Percentiles rank a stretch among this genome's conserved stretches.
phyloP scores from a whole-genome alignment of 1,284 basidiomycete species.

The Fomitopsis pinicola region DNA sequence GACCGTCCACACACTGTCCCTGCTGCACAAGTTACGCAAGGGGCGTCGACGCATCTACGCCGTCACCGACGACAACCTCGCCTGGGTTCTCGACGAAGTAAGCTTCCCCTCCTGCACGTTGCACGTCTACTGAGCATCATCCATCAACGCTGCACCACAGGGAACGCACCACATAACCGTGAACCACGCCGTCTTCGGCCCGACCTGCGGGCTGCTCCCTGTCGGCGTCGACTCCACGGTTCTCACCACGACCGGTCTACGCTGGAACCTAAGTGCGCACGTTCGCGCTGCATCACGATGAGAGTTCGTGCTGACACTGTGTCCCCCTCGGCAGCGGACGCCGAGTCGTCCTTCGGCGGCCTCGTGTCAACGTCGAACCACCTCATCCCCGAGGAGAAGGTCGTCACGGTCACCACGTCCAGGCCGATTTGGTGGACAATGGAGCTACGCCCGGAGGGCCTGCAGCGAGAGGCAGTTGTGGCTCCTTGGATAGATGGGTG shows the following conservation, averaged over 20 bases:
- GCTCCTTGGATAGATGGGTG: too few relatives aligned
- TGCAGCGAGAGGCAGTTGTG: neutral
- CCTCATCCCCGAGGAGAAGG: constrained; percentile 56
- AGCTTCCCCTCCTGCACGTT: neutral
- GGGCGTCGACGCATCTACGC: constrained; percentile 63
- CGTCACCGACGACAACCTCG: constrained; percentile 83
- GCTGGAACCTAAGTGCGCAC: constrained; percentile 83
- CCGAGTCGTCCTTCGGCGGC: constrained; percentile 74
- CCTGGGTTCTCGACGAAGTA: constrained; percentile 84
- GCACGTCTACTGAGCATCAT: neutral
- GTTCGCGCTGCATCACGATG: neutral
- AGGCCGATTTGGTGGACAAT: constrained; percentile 81
- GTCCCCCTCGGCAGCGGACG: constrained; percentile 37
- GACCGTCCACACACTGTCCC: constrained; percentile 86
- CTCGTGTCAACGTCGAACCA: constrained; percentile 92
- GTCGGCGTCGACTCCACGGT: constrained; percentile 76
- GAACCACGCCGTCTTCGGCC: constrained; percentile 71
- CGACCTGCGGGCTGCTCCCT: constrained; percentile 91
- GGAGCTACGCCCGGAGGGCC: constrained; percentile 21
- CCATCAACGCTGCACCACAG: constrained; percentile 32
- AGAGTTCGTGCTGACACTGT: neutral
- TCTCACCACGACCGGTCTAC: constrained; percentile 79
- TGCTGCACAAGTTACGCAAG: constrained; percentile 78
- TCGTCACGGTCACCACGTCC: constrained; percentile 73
- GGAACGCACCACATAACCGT: constrained; percentile 79